Evolutionary conservation across 805 yeast genomes (phyloP), one percentile per base, ranked within the genome.

Genomic region (Metschnikowia colocasiae): DNA sequence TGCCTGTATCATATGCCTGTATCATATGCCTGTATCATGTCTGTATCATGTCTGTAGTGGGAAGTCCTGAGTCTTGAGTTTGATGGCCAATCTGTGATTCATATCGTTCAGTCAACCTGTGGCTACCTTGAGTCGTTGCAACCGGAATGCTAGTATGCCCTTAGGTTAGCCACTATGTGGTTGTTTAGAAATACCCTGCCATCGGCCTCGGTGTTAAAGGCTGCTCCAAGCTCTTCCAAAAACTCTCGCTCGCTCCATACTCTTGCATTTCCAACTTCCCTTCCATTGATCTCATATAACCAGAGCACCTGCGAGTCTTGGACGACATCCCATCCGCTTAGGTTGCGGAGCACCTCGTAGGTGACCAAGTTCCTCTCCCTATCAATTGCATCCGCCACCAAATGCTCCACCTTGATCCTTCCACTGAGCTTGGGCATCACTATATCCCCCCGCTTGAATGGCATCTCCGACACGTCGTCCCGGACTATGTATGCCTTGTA

Each of bases 371-470:
- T 50, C 40, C 79, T 79, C 19, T 48, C 48, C 0, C 62, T 41
- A 51, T 81, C 84, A 13, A 79, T 49, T 1, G 59, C 47, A 0
- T 76, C 77, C 1, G 64, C 56, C 6, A 47, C 49, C 18, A 81
- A 49, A 19, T 65, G 62, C 59, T 84, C 89, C 30, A 82, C 47
- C 4, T 62, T 58, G 13, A 81, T 34, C 36, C 81, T 63, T 2
- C 82, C 74, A 8, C 63, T 59, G 2, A 80, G 51, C 12, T 61
- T 58, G 1, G 71, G 71, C 31, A 78, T 52, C 69, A 72, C 75
- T 29, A 70, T 46, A 58, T 73, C 74, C 41, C 62, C 25, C 37
- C 45, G 18, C 29, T 37, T 20, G n/a, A 49, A 45, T 10, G 49
- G 34, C 8, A 22, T 10, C 35, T 35, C 19, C 54, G 20, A 23